Evolutionary conservation across 164 flowering plant genomes (phyloP).

Genomic region (Magnolia kwangsiensis): DNA sequence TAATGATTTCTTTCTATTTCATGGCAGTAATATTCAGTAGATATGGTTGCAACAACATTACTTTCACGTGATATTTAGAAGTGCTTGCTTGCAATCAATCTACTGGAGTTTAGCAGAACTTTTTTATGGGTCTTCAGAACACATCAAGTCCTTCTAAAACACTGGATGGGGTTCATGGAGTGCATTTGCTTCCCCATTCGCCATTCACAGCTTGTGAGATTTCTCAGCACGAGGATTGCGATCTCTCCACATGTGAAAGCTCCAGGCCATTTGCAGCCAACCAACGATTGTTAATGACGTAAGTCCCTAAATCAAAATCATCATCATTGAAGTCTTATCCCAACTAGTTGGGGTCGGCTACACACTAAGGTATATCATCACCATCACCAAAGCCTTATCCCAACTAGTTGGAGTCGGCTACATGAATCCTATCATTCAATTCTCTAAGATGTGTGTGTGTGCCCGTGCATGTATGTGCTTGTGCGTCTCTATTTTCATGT

Average conservation of each 20-base stretch:
- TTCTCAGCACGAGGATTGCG: conserved; percentile 31
- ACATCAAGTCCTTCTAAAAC: conserved; percentile 29
- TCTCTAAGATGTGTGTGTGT: background rate
- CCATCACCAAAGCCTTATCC: background rate
- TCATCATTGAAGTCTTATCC: background rate
- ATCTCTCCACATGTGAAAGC: conserved; percentile 20
- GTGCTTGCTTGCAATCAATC: conserved; percentile 8
- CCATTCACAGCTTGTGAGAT: conserved; percentile 54
- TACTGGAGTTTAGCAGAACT: background rate
- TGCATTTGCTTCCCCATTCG: conserved; percentile 57
- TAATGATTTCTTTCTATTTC: background rate
- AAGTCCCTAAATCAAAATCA: conserved; percentile 24
- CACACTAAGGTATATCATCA: background rate
- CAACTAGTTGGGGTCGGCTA: background rate
- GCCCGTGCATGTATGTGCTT: too few relatives aligned
- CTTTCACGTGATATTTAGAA: conserved; percentile 1
- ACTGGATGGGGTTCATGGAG: conserved; percentile 77
- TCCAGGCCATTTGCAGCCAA: conserved; percentile 24
- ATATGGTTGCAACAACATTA: conserved; percentile 1
- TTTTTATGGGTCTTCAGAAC: conserved; percentile 51
- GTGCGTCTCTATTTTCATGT: too few relatives aligned
- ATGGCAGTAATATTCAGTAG: background rate
- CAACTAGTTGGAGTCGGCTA: background rate
- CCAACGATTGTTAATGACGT: conserved; percentile 49
- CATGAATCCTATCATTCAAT: background rate